Percentiles rank a stretch among this genome's conserved stretches.
Conservation (phyloP, 805 yeast genomes). For the Ogataea nitratoaversa region DNA sequence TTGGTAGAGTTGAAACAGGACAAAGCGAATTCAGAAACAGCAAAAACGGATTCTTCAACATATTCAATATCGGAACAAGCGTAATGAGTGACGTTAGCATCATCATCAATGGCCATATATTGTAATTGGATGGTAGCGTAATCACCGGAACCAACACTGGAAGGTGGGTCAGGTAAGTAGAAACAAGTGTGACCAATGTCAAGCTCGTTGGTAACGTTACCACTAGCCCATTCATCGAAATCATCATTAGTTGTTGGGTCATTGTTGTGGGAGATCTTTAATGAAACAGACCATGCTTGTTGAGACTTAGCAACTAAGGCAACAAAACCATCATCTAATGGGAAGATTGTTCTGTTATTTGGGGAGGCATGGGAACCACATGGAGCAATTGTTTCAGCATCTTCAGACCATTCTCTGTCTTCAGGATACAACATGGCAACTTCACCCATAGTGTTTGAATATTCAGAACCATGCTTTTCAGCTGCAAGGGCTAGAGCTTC, state of each 20-base stretch:
- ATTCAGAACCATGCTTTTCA: constrained; percentile 32
- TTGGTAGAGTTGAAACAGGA: constrained; percentile 41
- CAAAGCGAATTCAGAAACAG: constrained; percentile 30
- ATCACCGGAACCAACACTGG: constrained; percentile 34
- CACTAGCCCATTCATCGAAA: constrained; percentile 36
- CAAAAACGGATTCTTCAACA: constrained; percentile 39
- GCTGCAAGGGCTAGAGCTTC: constrained; percentile 26
- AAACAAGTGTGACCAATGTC: constrained; percentile 45
- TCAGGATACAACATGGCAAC: constrained; percentile 38
- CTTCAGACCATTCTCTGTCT: constrained; percentile 44
- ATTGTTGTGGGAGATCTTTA: constrained; percentile 37
- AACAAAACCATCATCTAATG: constrained; percentile 43
- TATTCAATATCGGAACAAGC: constrained; percentile 43
- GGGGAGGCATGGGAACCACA: constrained; percentile 38
- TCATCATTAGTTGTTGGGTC: constrained; percentile 38
- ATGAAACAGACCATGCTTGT: constrained; percentile 35
- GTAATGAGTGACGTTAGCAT: constrained; percentile 37
- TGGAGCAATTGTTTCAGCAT: constrained; percentile 41
- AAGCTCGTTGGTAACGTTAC: constrained; percentile 36
- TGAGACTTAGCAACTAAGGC: constrained; percentile 41
- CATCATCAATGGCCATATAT: constrained; percentile 41
- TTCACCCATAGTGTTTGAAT: constrained; percentile 37
- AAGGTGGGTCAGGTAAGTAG: constrained; percentile 40
- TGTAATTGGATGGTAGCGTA: constrained; percentile 42
- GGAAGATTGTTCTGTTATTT: constrained; percentile 40